A percentile compares a stretch with the other conserved stretches of the same genome.
Conservation (phyloP, 2,329 filamentous ascomycete genomes). For the Fusarium chlamydosporum region DNA sequence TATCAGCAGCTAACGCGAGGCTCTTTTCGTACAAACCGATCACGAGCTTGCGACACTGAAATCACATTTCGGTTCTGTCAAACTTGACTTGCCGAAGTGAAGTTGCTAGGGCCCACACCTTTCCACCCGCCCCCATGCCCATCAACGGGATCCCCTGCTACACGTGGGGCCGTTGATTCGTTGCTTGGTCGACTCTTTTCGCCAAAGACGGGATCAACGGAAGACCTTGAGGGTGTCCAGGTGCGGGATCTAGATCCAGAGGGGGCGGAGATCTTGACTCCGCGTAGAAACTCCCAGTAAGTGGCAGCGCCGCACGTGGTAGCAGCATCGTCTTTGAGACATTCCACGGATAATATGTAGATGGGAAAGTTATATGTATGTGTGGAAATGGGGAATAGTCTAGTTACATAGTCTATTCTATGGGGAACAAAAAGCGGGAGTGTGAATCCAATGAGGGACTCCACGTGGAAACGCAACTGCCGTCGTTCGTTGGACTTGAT, state of each 20-base stretch:
- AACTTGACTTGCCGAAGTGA: constrained; percentile 38
- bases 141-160: constrained; percentile 23
- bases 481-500: constrained; percentile 34
- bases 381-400: constrained; percentile 7
- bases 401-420: constrained; percentile 13
- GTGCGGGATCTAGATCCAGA: constrained; percentile 18
- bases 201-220: constrained; percentile 26
- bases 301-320: constrained; percentile 31
- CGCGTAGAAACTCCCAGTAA: constrained; percentile 3
- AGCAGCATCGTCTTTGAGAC: constrained; percentile 11
- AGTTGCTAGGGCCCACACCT: constrained; percentile 31
- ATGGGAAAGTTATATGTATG: constrained; percentile 16
- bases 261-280: background rate
- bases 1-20: constrained; percentile 37
- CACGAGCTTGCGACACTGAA: constrained; percentile 19
- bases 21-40: constrained; percentile 8
- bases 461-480: constrained; percentile 42
- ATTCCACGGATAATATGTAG: background rate
- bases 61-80: constrained; percentile 37
- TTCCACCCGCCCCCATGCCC: constrained; percentile 29
- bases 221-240: constrained; percentile 7
- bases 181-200: constrained; percentile 25
- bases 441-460: constrained; percentile 45
- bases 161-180: constrained; percentile 54
- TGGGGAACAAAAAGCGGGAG: constrained; percentile 23